Conservation (phyloP, 768 basidiomycete species). For the Auricularia sp. region DNA sequence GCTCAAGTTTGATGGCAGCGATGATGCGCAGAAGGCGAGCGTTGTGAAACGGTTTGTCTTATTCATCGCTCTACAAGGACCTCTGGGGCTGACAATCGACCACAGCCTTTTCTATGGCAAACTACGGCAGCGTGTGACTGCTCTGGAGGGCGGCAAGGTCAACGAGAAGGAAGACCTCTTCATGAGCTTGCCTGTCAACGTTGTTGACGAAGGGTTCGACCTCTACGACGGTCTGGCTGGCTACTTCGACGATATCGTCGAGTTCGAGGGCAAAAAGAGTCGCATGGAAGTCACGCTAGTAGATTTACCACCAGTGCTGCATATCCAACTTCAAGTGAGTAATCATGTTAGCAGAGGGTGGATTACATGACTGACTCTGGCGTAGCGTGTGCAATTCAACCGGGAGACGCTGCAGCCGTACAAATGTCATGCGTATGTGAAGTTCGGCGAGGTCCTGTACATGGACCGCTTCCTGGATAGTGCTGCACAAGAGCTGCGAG, state of each 20-base stretch:
- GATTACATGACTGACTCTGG: constrained; percentile 1
- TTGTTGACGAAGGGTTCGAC: constrained; percentile 73
- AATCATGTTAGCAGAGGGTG: not conserved
- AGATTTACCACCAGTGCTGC: constrained; percentile 80
- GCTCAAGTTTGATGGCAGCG: constrained; percentile 54
- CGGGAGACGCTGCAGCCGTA: constrained; percentile 82
- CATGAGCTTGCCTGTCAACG: constrained; percentile 88
- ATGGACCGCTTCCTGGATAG: constrained; percentile 88
- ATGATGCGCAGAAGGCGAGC: constrained; percentile 49
- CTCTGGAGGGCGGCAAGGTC: constrained; percentile 30
- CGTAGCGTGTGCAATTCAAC: constrained; percentile 87
- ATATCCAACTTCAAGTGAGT: constrained; percentile 88
- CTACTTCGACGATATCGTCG: constrained; percentile 83
- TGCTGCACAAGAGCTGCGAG: constrained; percentile 60
- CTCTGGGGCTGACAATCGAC: not conserved
- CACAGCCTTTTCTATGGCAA: constrained; percentile 80
- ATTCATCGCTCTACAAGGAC: not conserved
- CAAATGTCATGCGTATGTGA: constrained; percentile 94
- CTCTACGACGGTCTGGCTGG: constrained; percentile 88
- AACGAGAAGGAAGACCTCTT: constrained; percentile 89
- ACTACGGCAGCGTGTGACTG: constrained; percentile 50
- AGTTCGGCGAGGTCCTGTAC: constrained; percentile 75
- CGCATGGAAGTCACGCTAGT: constrained; percentile 81
- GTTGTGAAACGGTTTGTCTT: constrained; percentile 64
- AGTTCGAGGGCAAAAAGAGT: constrained; percentile 78